These are phyloP conservation scores for Pholiota microspora DNA, from an alignment of 768 basidiomycete species.

Conservation along the genomic window DNA sequence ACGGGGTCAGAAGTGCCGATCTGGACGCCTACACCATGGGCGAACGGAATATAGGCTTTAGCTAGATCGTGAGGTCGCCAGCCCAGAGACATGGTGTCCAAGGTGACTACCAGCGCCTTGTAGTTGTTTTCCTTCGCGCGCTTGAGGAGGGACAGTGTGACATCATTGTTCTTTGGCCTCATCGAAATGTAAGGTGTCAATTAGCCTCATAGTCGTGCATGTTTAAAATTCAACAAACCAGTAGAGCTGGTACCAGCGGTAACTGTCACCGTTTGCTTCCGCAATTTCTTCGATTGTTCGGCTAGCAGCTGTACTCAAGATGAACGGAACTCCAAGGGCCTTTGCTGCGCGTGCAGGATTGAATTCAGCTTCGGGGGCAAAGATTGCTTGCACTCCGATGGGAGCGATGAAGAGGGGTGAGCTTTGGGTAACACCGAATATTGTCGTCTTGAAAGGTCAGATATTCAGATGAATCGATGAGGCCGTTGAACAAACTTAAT, in stretches of 20 bases:
- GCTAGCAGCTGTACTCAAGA: constrained; percentile 73
- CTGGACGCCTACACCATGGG: constrained; percentile 62
- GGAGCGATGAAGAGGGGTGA: constrained; percentile 68
- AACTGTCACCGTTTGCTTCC: constrained; percentile 61
- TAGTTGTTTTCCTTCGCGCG: constrained; percentile 69
- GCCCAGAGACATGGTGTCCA: constrained; percentile 71
- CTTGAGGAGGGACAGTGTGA: constrained; percentile 61
- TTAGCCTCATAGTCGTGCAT: not conserved
- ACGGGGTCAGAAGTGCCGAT: constrained; percentile 73
- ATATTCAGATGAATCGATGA: not conserved
- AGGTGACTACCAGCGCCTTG: constrained; percentile 71
- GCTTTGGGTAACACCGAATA: constrained; percentile 65
- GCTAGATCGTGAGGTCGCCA: constrained; percentile 79
- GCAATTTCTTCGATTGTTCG: constrained; percentile 80
- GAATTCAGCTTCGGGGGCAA: constrained; percentile 69
- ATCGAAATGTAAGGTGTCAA: not conserved
- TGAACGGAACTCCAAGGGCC: constrained; percentile 62
- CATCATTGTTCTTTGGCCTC: constrained; percentile 62
- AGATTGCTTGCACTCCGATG: constrained; percentile 76
- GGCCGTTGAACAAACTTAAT: constrained; percentile 4
- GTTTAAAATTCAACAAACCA: constrained; percentile 42
- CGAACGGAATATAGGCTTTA: constrained; percentile 62
- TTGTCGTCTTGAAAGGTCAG: constrained; percentile 48
- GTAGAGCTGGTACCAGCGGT: constrained; percentile 82
- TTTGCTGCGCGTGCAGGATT: constrained; percentile 66